These are phyloP conservation scores for Deinandra increscens DNA, from an alignment of 129 eudicot genomes.

Conservation along the genomic window DNA sequence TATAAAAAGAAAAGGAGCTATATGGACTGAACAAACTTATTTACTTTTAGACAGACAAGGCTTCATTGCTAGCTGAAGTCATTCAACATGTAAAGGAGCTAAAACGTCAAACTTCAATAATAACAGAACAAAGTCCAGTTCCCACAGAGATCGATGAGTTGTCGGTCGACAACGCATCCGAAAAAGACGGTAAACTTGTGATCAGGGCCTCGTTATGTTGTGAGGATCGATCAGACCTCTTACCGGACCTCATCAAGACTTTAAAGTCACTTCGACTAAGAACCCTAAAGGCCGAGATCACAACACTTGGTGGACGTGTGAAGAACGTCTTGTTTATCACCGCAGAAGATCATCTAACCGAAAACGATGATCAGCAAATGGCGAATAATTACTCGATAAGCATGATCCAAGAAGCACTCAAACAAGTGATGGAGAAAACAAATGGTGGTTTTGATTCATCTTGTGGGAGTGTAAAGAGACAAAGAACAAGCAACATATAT, in stretches of 20 bases:
- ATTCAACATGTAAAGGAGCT: slow-evolving; percentile 91
- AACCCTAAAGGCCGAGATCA: slow-evolving; percentile 84
- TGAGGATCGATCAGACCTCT: slow-evolving; percentile 73
- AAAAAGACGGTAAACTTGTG: slow-evolving; percentile 56
- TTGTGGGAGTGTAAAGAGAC: slow-evolving; percentile 80
- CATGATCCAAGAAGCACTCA: slow-evolving; percentile 78
- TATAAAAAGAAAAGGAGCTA: neutral
- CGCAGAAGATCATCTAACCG: slow-evolving; percentile 40
- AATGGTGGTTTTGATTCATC: slow-evolving; percentile 60
- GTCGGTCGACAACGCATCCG: slow-evolving; percentile 54
- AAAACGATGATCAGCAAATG: slow-evolving; percentile 39
- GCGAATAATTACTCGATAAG: slow-evolving; percentile 50
- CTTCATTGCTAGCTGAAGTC: slow-evolving; percentile 96
- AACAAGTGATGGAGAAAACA: slow-evolving; percentile 69
- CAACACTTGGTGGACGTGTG: slow-evolving; percentile 83
- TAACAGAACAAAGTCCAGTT: slow-evolving; percentile 56
- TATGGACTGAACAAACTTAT: neutral
- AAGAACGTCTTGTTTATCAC: slow-evolving; percentile 79
- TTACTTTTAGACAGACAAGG: slow-evolving; percentile 76
- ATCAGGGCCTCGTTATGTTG: slow-evolving; percentile 83
- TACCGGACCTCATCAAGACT: slow-evolving; percentile 83
- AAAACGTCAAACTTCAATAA: slow-evolving; percentile 74
- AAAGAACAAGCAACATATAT: slow-evolving; percentile 68
- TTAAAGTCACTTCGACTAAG: slow-evolving; percentile 60
- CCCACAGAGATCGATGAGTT: slow-evolving; percentile 82